Evolutionary conservation across 179 eudicot species (phyloP).

Genomic region (Silene noctiflora): DNA sequence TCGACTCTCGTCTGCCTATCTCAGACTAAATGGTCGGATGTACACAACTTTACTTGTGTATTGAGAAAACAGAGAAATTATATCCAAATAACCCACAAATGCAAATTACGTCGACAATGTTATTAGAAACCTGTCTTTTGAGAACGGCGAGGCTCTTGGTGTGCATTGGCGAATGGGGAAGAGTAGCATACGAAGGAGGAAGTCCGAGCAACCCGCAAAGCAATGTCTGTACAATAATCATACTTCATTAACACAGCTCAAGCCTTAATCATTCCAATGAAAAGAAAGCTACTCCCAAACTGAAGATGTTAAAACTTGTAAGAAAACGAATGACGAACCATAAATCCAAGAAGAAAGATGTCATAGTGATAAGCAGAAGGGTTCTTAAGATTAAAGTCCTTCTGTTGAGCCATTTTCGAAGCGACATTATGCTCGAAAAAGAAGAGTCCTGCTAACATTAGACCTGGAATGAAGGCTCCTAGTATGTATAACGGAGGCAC

Average conservation of each 20-base stretch:
- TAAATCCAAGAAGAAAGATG: slow-evolving; percentile 39
- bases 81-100: no score
- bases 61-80: no score
- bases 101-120: no score
- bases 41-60: no score
- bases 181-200: slow-evolving; percentile 31
- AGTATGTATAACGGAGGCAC: slow-evolving; percentile 37
- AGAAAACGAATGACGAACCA: slow-evolving; percentile 26
- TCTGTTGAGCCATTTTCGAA: slow-evolving; percentile 49
- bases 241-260: background rate
- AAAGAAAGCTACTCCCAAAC: no score
- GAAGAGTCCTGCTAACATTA: slow-evolving; percentile 44
- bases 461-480: slow-evolving; percentile 47
- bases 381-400: slow-evolving; percentile 45
- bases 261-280: background rate
- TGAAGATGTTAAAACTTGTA: no score
- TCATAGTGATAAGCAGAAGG: slow-evolving; percentile 52
- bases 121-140: slow-evolving; percentile 21
- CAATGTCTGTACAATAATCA: slow-evolving; percentile 23
- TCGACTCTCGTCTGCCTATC: no score
- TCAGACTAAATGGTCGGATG: no score
- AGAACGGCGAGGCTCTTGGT: slow-evolving; percentile 32
- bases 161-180: slow-evolving; percentile 33
- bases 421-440: slow-evolving; percentile 55
- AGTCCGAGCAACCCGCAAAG: slow-evolving; percentile 32